Base-by-base conservation (phyloP, 2,329 filamentous ascomycete genomes). In the Scleromitrula shiraiana region DNA sequence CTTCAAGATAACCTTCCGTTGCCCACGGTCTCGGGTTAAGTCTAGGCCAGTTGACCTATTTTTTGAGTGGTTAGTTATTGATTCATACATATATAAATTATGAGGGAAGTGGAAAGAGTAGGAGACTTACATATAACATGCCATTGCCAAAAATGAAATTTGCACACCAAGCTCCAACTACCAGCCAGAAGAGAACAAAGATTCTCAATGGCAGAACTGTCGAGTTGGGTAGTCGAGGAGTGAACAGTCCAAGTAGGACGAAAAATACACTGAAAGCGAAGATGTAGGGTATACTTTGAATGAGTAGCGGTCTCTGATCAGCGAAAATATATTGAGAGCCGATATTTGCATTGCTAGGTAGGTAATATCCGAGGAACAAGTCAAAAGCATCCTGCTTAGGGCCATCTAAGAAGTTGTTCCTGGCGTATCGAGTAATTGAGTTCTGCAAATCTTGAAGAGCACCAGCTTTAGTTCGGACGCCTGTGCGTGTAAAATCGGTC, bases 401-500 rank as follows among this genome's bases (percentile, higher is more conserved):
- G 0, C 94, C 94, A 61, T 98, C 93, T 50, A 82, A 68, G 68
- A 97, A 97, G 69, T 98, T 98, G 72, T 98, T 98, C 50, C 82
- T 78, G 55, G 89, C 80, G 67, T 96, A 98, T 53, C 93, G 80
- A 6, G 87, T 95, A 55, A 94, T 71, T 33, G 89, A 93, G 56
- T 97, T 91, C 59, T 83, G 87, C 43, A 88, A 73, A 66, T 98
- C 93, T 62, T 93, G 87, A 41, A 95, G 69, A 50, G 86, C 85
- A 46, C 93, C 93, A 7, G 80, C 78, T 63, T 83, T 88, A 24
- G 93, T 98, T 46, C 94, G 81, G 61, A 86, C 82, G 41, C 91
- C 94, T 2, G 88, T 88, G n/a, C 93, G 83, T 2, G 93, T 98
- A 60, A 97, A 88, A 65, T 98, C 94, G 0, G 93, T 98, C 76